Evolutionary conservation across 2,329 filamentous ascomycete genomes (phyloP), one percentile per base, ranked within the genome.

Genomic region (Claviceps sp.): DNA sequence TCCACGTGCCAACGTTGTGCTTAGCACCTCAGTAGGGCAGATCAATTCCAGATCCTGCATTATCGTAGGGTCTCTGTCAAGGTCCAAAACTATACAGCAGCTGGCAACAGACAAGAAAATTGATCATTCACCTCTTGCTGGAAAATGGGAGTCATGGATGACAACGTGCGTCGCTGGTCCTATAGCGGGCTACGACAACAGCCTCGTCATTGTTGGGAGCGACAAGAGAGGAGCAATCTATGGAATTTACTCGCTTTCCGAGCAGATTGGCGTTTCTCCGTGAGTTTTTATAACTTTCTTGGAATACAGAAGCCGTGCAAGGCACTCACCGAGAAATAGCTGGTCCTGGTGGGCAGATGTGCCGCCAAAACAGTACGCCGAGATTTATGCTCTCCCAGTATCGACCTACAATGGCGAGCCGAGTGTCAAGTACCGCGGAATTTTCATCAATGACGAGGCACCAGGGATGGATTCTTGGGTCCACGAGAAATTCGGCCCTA

Each of bases 301-400:
- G 8, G 13, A 41, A 18, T 26, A 11, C 22, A 47, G 5, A 20
- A 18, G 13, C 13, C 4, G 3, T 11, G 6, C n/a, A 5, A 34
- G 20, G 20, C 30, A 46, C 34, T 26, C 14, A 50, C 38, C 16
- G 44, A 2, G 13, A 26, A 34, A n/a, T 22, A 66, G 65, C 0
- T 81, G 78, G 76, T 71, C 81, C 60, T 81, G 73, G 71, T 81
- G 74, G 67, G 78, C 79, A 9, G 79, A 82, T 59, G 75, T 80
- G 0, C 70, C 77, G 1, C 60, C 72, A 0, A 70, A 72, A 20
- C 66, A 67, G 22, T 72, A 73, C 49, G 57, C 64, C 3, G 63
- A 65, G 7, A 72, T 82, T 48, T 79, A 74, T 55, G 75, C 76
- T 4, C 62, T 75, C 1, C 54, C 60, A 3, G 53, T 57, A 5